These are phyloP conservation scores for Mortierella sp. DNA, from an alignment of 371 early-diverging fungal genomes.

Conservation along the genomic window DNA sequence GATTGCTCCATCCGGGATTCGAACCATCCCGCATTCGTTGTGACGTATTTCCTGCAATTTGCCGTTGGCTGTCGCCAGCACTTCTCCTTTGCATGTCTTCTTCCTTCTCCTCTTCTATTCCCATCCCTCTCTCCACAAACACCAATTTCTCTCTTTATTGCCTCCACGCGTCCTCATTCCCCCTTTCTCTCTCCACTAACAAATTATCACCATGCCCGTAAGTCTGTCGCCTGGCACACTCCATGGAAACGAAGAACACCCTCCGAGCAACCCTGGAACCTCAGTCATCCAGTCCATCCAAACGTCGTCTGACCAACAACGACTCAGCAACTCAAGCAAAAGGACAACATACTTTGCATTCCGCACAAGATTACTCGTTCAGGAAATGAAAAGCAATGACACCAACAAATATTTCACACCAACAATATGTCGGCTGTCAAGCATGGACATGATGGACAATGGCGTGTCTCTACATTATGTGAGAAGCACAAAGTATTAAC, in stretches of 20 bases:
- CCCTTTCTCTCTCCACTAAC: neutral
- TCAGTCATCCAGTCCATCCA: slow-evolving; percentile 12
- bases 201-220: slow-evolving; percentile 30
- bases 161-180: neutral
- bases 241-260: neutral
- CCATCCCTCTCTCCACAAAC: slow-evolving; percentile 4
- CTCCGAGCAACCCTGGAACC: neutral
- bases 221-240: slow-evolving; percentile 14
- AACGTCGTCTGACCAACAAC: neutral
- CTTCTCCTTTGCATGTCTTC: neutral
- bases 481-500: neutral
- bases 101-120: slow-evolving; percentile 1
- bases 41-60: slow-evolving; percentile 13
- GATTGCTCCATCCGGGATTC: neutral
- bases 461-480: neutral
- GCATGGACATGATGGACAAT: neutral
- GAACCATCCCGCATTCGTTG: neutral
- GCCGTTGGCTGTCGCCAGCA: slow-evolving; percentile 2
- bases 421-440: neutral
- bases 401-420: neutral
- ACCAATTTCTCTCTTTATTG: neutral
- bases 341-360: too few species aligned
- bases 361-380: neutral
- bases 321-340: neutral
- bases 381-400: neutral